phyloP scores from a whole-genome alignment of 169 alveolate species.

The Plasmodium cynomolgi region DNA sequence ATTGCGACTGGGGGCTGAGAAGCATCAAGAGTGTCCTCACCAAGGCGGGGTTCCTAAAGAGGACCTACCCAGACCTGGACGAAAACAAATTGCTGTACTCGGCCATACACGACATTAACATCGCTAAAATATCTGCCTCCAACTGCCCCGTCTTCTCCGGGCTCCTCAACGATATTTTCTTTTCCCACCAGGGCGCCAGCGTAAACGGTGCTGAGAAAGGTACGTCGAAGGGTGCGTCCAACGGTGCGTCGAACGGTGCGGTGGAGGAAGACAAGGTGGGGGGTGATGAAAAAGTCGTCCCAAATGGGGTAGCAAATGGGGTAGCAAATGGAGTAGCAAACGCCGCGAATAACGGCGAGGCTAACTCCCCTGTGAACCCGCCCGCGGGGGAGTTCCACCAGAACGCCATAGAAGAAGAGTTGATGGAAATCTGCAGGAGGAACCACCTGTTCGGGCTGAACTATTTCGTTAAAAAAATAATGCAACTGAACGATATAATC shows the following conservation, averaged over 20 bases:
- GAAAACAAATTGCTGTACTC: constrained; percentile 91
- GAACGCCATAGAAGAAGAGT: constrained; percentile 19
- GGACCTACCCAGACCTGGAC: constrained; percentile 93
- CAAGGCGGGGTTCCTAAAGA: constrained; percentile 96
- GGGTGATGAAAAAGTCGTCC: not conserved
- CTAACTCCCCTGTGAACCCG: not conserved
- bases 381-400: not conserved
- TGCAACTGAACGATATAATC: constrained; percentile 92
- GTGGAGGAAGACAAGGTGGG: not conserved
- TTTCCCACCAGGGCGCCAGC: constrained; percentile 91
- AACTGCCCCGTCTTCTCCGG: constrained; percentile 83
- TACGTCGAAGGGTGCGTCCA: not conserved
- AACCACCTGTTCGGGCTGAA: constrained; percentile 72
- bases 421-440: constrained; percentile 49
- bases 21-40: constrained; percentile 96
- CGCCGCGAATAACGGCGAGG: not conserved
- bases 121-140: constrained; percentile 84
- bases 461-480: constrained; percentile 92
- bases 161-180: constrained; percentile 94
- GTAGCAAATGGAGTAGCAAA: no score
- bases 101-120: constrained; percentile 84
- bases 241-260: not conserved
- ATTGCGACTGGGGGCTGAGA: constrained; percentile 98
- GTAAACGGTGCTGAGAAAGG: not conserved
- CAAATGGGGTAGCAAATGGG: not conserved